phyloP scores from a whole-genome alignment of 2,329 filamentous ascomycete species.

The Cadophora sp. region DNA sequence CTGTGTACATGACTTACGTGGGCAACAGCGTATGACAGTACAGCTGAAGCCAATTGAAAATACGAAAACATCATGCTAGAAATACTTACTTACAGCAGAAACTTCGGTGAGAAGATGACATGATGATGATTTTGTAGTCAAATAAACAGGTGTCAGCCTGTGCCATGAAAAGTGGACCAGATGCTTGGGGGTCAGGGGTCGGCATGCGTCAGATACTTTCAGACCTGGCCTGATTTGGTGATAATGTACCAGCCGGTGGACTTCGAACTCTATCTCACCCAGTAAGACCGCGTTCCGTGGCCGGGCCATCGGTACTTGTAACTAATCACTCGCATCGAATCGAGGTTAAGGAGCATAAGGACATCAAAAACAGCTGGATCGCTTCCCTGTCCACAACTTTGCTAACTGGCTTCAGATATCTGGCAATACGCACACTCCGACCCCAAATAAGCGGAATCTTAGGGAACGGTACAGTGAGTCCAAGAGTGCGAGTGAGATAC shows the following conservation, averaged over 20 bases:
- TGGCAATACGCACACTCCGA: too few species aligned
- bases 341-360: too few species aligned
- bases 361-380: too few species aligned
- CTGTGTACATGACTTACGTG: conserved; percentile 8
- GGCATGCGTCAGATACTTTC: background rate
- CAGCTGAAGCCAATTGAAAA: background rate
- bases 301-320: too few species aligned
- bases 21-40: conserved; percentile 7
- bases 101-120: background rate
- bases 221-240: background rate
- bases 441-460: too few species aligned
- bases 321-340: too few species aligned
- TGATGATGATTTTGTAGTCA: background rate
- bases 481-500: too few species aligned
- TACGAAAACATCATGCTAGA: conserved; percentile 4
- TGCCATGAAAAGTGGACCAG: conserved; percentile 2
- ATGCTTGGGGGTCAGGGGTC: background rate
- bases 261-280: background rate
- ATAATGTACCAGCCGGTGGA: background rate
- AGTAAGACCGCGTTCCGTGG: background rate
- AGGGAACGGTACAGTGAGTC: too few species aligned
- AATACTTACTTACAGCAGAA: background rate
- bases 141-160: background rate
- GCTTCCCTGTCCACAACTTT: too few species aligned
- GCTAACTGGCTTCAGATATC: too few species aligned